Conservation (phyloP, 1,284 basidiomycete species). For the Trichosporon sp. region DNA sequence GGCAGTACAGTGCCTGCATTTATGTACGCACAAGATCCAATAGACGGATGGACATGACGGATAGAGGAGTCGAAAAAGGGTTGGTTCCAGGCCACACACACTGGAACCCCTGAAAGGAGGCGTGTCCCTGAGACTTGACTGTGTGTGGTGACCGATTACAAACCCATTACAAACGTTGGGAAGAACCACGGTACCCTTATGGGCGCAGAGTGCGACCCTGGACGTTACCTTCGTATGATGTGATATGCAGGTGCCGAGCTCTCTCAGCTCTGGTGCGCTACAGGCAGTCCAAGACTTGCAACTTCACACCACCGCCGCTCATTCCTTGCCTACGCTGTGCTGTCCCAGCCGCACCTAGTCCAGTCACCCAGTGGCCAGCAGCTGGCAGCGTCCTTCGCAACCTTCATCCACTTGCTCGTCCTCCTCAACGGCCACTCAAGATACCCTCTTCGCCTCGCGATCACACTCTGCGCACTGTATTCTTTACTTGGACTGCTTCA, state of each 20-base stretch:
- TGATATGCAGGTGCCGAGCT: not conserved
- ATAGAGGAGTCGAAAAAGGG: conserved; percentile 1
- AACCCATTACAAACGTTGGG: not conserved
- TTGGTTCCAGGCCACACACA: not conserved
- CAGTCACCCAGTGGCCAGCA: not conserved
- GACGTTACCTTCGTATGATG: not conserved
- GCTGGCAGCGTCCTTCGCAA: not conserved
- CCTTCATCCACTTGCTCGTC: not conserved
- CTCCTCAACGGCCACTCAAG: not conserved
- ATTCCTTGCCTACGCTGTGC: not conserved
- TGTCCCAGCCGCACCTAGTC: not conserved
- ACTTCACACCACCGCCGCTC: not conserved
- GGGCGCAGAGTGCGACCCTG: not conserved
- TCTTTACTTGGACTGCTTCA: not conserved
- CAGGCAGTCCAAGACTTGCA: not conserved
- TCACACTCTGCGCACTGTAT: not conserved
- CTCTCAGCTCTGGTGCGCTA: not conserved
- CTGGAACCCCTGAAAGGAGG: not conserved
- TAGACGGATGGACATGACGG: not conserved
- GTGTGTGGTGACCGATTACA: not conserved
- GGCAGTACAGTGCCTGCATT: not conserved
- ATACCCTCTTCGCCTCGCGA: not conserved
- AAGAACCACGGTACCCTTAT: not conserved
- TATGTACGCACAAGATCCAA: not conserved
- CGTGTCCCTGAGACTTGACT: not conserved